Conservation (phyloP, 805 yeast species). For the Suhomyces sp. region DNA sequence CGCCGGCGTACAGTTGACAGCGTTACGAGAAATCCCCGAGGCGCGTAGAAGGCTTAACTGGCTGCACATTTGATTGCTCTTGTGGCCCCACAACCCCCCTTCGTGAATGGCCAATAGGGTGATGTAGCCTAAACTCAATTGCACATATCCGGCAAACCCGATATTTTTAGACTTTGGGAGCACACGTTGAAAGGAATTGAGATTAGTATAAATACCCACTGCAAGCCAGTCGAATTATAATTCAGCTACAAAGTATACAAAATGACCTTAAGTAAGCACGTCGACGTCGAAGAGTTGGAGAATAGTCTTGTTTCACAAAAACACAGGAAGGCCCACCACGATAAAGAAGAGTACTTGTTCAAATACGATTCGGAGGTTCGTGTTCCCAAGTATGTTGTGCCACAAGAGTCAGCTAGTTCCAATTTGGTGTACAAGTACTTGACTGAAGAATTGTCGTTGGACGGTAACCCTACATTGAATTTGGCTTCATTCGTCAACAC, state of each 20-base stretch:
- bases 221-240: not conserved
- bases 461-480: conserved; percentile 81
- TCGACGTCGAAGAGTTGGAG: conserved; percentile 44
- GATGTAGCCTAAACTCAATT: not conserved
- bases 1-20: not conserved
- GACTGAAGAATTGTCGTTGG: conserved; percentile 72
- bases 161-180: not conserved
- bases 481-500: conserved; percentile 91
- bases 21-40: not conserved
- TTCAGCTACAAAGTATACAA: not conserved
- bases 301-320: conserved; percentile 23
- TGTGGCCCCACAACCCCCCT: not conserved
- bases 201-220: not conserved
- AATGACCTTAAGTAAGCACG: conserved; percentile 46
- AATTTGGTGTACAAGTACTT: conserved; percentile 59
- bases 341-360: conserved; percentile 31
- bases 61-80: not conserved
- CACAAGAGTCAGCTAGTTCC: conserved; percentile 51
- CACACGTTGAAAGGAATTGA: not conserved
- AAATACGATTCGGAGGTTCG: conserved; percentile 26
- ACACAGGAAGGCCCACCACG: conserved; percentile 17
- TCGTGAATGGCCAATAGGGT: not conserved
- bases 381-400: conserved; percentile 61
- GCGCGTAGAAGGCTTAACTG: not conserved
- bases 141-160: not conserved